Base-by-base conservation (phyloP, 805 yeast species). In the Ogataea kodamae region DNA sequence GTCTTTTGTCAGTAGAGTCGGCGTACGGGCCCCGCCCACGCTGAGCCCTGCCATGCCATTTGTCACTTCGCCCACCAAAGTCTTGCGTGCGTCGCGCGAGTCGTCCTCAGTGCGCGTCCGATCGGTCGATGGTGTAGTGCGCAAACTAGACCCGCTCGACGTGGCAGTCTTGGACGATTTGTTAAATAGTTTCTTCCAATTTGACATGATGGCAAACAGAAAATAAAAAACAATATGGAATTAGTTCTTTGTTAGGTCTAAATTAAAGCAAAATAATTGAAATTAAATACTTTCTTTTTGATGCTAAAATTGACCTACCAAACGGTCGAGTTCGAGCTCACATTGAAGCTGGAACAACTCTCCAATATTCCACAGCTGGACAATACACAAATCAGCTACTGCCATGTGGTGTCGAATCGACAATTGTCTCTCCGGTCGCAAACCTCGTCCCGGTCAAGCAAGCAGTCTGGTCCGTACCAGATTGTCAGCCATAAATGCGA, bases 341-440 rank as follows among this genome's bases (percentile, higher is more conserved):
- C 66, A 13, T 59, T 86, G 18, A 57, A 69, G 11, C 69, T 88
- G 29, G 71, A 74, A 35, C 94, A 85, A 43, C 63, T 90, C 28
- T 70, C 80, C n/a, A 89, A 89, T 50, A 73, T 90, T 18, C 97
- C 97, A 2, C 88, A 84, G 45, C 67, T 81, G 1, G 64, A 77
- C 3, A 95, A 95, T 0, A 35, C 49, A 9, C 54, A 64, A 22
- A 77, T 90, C 46, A 77, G 58, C 43, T 73, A 87, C 12, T 76
- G 78, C 25, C 46, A 43, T 18, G 33, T 37, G 7, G 44, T 42
- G 17, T 41, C 37, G 6, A 45, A 37, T 26, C 37, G 22, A 27
- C 46, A 40, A 15, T 43, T 33, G 10, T 7, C 25, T 1, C 22
- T 23, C 18, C 22, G 35, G 13, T 44, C 43, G n/a, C 49, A 36